These are phyloP conservation scores for Calocybe indica DNA, from an alignment of 768 basidiomycete species.

Conservation along the genomic window DNA sequence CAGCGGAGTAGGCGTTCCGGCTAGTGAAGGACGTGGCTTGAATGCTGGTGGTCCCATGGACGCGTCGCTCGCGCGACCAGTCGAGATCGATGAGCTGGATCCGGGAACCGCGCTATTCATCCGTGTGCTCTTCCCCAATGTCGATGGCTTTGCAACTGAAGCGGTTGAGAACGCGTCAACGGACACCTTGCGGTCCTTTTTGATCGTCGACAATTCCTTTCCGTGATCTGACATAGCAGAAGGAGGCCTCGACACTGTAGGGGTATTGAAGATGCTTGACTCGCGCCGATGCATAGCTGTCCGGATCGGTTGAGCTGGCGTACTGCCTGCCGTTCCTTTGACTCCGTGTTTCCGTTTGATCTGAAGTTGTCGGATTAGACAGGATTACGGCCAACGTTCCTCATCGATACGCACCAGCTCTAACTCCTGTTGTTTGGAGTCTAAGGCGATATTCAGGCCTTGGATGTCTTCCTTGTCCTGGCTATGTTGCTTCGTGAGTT, in stretches of 20 bases:
- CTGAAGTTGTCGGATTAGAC: conserved; percentile 24
- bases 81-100: conserved; percentile 17
- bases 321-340: conserved; percentile 49
- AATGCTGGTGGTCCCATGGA: conserved; percentile 48
- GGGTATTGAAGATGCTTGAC: conserved; percentile 52
- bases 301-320: conserved; percentile 44
- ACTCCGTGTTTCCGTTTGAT: conserved; percentile 59
- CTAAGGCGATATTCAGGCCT: conserved; percentile 87
- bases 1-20: conserved; percentile 34
- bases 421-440: conserved; percentile 92
- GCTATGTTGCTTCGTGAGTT: conserved; percentile 59
- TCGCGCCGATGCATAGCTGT: conserved; percentile 40
- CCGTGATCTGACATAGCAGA: conserved; percentile 51
- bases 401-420: conserved; percentile 59
- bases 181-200: conserved; percentile 31
- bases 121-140: conserved; percentile 48
- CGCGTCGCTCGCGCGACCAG: conserved; percentile 22
- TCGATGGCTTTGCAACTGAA: conserved; percentile 23
- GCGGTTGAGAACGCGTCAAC: conserved; percentile 25
- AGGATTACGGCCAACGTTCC: neutral
- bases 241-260: conserved; percentile 44
- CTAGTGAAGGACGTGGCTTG: conserved; percentile 29
- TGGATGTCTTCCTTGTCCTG: conserved; percentile 72
- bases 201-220: conserved; percentile 16
- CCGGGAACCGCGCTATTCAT: conserved; percentile 25